Evolutionary conservation across 1,139 yeast species (phyloP), one percentile per base, ranked within the genome.

Genomic region (Spathaspora sp.): DNA sequence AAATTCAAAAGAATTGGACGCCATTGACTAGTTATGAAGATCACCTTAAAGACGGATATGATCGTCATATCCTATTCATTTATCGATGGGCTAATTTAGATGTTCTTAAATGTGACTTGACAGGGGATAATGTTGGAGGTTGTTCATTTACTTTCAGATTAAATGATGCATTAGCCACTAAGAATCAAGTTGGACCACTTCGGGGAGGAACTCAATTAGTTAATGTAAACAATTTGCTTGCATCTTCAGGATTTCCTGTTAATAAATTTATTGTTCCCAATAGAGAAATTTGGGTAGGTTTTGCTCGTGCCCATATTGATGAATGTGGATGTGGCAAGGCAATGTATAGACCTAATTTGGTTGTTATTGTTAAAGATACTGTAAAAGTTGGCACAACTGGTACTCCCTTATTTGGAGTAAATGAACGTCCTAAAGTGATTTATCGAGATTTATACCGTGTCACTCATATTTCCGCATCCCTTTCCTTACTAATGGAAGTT

Each of bases 271-370:
- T 58, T 2, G 39, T 66, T 7, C 57, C 64, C 3, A 64, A 65
- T 15, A 61, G 71, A 42, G 77, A 77, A 50, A 65, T 76, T 50
- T 79, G 81, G 81, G 57, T 78, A 15, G 80, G 80, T 0, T 73
- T 78, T 51, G 77, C 78, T 1, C 65, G 80, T 47, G 70, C 79
- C 2, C 80, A 76, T 53, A 54, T 77, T 11, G 63, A 63, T 33
- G 52, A 60, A 2, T 77, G 82, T 61, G 80, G 80, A 0, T 78
- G 82, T 58, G 77, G 80, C 16, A 57, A 56, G n/a, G 65, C 62
- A 36, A 65, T 72, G 58, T 76, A 78, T 54, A 65, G 82, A 45
- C 82, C 83, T 6, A 69, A 71, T 43, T 47, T 72, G 48, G 67
- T 75, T 24, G 63, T 72, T 11, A 51, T 78, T 7, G 56, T 70